These are phyloP conservation scores for Bryum argenteum DNA, from an alignment of 225 moss, liverwort and hornwort genomes.

Conservation along the genomic window DNA sequence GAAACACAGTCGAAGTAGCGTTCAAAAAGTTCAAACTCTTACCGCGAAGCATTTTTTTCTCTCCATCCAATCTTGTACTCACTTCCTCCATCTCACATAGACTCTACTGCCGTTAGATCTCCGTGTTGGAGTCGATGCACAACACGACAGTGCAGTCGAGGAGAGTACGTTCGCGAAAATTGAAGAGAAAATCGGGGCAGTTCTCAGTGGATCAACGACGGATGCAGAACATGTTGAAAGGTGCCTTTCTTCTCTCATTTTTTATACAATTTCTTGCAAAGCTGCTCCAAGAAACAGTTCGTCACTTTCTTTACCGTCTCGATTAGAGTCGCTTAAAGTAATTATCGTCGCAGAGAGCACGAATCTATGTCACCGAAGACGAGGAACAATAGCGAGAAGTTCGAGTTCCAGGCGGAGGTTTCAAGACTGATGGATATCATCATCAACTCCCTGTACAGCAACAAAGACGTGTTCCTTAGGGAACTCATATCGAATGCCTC, in stretches of 20 bases:
- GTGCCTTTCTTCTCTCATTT: conserved; percentile 12
- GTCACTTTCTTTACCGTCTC: neutral
- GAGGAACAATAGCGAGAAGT: conserved; percentile 66
- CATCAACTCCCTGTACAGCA: conserved; percentile 84
- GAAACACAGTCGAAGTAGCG: too few relatives aligned
- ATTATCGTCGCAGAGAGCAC: conserved; percentile 49
- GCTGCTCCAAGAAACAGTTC: neutral
- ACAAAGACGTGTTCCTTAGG: conserved; percentile 76
- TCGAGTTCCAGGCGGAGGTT: conserved; percentile 83
- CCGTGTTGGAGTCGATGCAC: conserved; percentile 35
- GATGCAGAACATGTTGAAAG: conserved; percentile 46
- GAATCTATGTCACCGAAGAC: conserved; percentile 59
- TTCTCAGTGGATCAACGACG: conserved; percentile 46
- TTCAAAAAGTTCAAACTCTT: neutral
- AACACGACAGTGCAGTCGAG: conserved; percentile 13
- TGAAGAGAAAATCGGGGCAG: conserved; percentile 40
- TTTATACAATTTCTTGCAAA: neutral
- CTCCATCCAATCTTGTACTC: neutral
- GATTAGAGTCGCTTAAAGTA: conserved; percentile 11
- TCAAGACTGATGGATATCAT: conserved; percentile 92
- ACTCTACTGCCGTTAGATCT: conserved; percentile 4
- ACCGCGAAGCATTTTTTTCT: accelerated
- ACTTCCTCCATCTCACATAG: neutral
- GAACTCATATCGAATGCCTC: conserved; percentile 94
- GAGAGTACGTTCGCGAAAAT: conserved; percentile 27